These are phyloP conservation scores for Saccharomycopsis microspora DNA, from an alignment of 805 yeast genomes.

Conservation along the genomic window DNA sequence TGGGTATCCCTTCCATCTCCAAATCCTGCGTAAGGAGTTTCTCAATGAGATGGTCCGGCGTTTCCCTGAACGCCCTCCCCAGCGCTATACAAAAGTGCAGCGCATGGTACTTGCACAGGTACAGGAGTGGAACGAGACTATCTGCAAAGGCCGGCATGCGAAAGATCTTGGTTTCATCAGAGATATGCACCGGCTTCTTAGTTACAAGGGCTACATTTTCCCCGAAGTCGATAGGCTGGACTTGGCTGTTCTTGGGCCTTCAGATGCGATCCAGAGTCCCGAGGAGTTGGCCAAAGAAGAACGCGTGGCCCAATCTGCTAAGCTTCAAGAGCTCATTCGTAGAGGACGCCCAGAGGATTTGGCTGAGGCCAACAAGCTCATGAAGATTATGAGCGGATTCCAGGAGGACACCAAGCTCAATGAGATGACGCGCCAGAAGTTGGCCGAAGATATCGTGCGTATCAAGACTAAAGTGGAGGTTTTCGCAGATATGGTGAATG, in stretches of 20 bases:
- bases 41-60: conserved; percentile 84
- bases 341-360: conserved; percentile 93
- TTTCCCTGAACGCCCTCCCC: conserved; percentile 92
- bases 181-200: conserved; percentile 88
- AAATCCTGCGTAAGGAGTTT: conserved; percentile 89
- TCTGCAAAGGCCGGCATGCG: conserved; percentile 79
- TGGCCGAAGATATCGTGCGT: conserved; percentile 74
- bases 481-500: conserved; percentile 63
- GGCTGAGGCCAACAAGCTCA: conserved; percentile 89
- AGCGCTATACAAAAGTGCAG: conserved; percentile 73
- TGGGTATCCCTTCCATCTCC: conserved; percentile 94
- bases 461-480: conserved; percentile 78
- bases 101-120: conserved; percentile 77
- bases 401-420: conserved; percentile 60
- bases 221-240: conserved; percentile 89
- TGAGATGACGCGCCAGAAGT: conserved; percentile 64
- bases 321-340: conserved; percentile 88
- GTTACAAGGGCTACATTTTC: conserved; percentile 85
- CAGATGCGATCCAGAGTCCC: conserved; percentile 75
- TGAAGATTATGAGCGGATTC: conserved; percentile 98
- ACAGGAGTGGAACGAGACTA: conserved; percentile 95
- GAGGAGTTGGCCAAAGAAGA: conserved; percentile 91
- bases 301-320: conserved; percentile 84
- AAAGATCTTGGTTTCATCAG: conserved; percentile 87
- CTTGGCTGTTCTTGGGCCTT: conserved; percentile 85